These are phyloP conservation scores for Cynanchum wilfordii DNA, from an alignment of 257 asterid species.

Conservation along the genomic window DNA sequence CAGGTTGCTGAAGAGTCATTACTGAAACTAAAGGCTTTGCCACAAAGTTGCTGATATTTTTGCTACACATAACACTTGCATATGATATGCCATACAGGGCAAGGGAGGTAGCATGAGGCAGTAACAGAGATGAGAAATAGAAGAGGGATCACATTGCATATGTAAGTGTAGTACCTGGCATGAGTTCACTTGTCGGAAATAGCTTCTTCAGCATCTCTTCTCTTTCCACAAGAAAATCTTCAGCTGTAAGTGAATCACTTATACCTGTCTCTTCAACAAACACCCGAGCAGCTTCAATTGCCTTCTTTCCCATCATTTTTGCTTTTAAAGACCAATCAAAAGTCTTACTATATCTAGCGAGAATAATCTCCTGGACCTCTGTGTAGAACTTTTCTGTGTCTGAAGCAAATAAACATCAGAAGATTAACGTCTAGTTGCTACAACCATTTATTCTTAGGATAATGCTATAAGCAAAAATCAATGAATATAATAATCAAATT, in stretches of 20 bases:
- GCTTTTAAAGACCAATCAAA: constrained; percentile 98
- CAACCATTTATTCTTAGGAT: not conserved
- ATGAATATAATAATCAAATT: not conserved
- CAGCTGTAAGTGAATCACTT: constrained; percentile 66
- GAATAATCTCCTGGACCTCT: constrained; percentile 85
- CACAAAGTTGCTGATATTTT: not conserved
- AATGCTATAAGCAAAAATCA: constrained; percentile 1
- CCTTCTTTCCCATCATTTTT: constrained; percentile 97
- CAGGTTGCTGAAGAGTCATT: not conserved
- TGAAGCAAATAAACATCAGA: constrained; percentile 27
- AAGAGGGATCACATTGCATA: not conserved
- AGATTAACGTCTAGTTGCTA: not conserved
- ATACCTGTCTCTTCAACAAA: constrained; percentile 89
- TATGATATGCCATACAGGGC: not conserved
- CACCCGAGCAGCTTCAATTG: constrained; percentile 89
- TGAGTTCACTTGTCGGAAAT: constrained; percentile 85
- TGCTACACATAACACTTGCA: not conserved
- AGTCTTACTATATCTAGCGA: constrained; percentile 73
- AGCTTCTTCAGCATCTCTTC: constrained; percentile 65
- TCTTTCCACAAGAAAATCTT: constrained; percentile 86
- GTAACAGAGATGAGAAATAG: constrained; percentile 6
- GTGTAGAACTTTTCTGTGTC: constrained; percentile 95
- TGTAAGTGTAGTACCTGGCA: constrained; percentile 63
- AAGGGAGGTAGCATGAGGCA: not conserved
- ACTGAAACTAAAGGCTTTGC: not conserved